Base-by-base conservation (phyloP, 2,329 filamentous ascomycete genomes). In the Lomentospora prolificans region DNA sequence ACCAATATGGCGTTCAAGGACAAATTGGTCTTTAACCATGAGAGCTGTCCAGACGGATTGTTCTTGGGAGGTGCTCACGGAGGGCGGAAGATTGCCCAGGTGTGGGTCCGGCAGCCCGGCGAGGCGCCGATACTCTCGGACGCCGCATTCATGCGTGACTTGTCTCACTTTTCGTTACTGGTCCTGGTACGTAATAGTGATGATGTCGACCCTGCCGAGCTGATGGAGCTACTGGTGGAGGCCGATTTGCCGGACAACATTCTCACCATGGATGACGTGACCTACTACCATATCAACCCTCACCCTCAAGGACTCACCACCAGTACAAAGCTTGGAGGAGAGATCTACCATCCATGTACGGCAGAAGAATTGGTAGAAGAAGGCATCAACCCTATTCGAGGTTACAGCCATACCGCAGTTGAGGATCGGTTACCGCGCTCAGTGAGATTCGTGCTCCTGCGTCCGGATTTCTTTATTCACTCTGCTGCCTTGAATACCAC, bases 301-400 rank as follows among this genome's bases (percentile, higher is more conserved):
- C 19, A 22, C 12, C 25, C 51, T 33, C 30, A 17, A 17, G 22
- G 22, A 9, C 4, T 41, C 2, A 22, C 19, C 12, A 27, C 25
- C 24, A 17, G 25, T 24, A 7, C 22, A 3, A 53, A 53, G 17
- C 6, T 10, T 5, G 51, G 51, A 4, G 51, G 51, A 7, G 31
- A 41, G 19, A 19, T 53, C 10, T 53, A 41, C 31, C 25, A 39
- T 14, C 51, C 51, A 4, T 53, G 51, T 31, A 25, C 30, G 9
- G 31, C 10, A 4, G 31, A 81, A 78, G 1, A 83, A 70, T 62
- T 75, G 64, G 55, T 78, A 76, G 69, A 84, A 82, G 28, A 84
- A 70, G 61, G 82, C 80, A 60, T 81, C 80, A 10, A 76, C 80
- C 30, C 51, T 5, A 53, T 53, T 6, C 10, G 8, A 27, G 51